Base-by-base conservation (phyloP, 116 monocot species). In the Iris pallida region DNA sequence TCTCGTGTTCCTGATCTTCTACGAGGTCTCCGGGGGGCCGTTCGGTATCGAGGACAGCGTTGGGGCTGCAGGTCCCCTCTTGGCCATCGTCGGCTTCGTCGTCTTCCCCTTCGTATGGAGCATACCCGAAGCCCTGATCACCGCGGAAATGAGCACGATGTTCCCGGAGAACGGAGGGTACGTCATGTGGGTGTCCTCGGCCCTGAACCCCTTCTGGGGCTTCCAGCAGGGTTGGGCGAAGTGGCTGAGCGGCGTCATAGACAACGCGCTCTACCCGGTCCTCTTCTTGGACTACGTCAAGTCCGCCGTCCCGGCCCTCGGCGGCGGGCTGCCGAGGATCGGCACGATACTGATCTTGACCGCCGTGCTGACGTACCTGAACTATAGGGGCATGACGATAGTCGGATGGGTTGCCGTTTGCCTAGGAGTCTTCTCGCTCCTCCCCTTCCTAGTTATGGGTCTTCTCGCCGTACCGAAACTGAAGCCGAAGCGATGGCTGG, bases 91-190 rank as follows among this genome's bases (percentile, higher is more conserved):
- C 40, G 84, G 84, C 47, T 84, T 84, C 73, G 16, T 84, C 42
- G 19, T 80, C 45, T 72, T 83, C 43, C 83, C 83, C 2, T 65
- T 83, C 54, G 56, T 83, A 13, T 83, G 83, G 79, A 79, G 79
- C 76, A 62, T 83, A 20, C 83, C 83, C 5, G 83, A 83, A 30
- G 83, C 79, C 8, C 65, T 83, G 9, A 53, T 83, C 17, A 83
- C 83, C 0, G 79, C 83, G 1, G 83, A 83, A 47, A 18, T 83
- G 49, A 55, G 75, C 55, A 71, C 81, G 0, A 66, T 71, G 61
- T 63, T 76, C 57, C 76, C 75, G 2, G 71, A 66, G 18, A 64
- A 72, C 9, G 81, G 72, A 14, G 81, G 81, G 20, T 81, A 71
- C 11, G 81, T 81, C 0, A 41, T 76, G 16, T 81, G 81, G 81